Evolutionary conservation across 2,329 filamentous ascomycete genomes (phyloP).

Genomic region (Ophiosphaerella herpotricha): DNA sequence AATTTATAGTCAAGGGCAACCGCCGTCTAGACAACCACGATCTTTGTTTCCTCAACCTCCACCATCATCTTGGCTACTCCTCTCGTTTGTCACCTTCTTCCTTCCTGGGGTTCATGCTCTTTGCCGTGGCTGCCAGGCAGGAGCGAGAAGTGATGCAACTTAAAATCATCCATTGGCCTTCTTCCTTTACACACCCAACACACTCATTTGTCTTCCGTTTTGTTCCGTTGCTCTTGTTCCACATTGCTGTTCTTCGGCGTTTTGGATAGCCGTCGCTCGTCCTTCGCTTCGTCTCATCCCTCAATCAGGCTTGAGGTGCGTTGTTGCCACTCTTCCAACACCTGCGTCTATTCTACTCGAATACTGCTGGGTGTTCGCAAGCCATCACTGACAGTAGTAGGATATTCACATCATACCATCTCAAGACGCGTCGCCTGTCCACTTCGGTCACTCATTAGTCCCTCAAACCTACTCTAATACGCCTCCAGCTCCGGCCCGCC

Average conservation of each 20-base stretch:
- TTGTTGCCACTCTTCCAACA: neutral
- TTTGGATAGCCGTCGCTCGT: slow-evolving; percentile 47
- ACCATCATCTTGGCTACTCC: slow-evolving; percentile 12
- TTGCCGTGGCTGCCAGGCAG: slow-evolving; percentile 16
- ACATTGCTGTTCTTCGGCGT: slow-evolving; percentile 43
- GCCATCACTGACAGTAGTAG: slow-evolving; percentile 15
- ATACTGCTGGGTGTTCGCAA: neutral
- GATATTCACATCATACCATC: slow-evolving; percentile 47
- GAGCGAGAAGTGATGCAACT: slow-evolving; percentile 20
- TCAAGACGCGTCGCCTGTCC: slow-evolving; percentile 30
- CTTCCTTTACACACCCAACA: slow-evolving; percentile 24
- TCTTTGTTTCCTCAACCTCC: slow-evolving; percentile 10
- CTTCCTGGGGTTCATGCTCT: slow-evolving; percentile 14
- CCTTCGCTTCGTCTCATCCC: slow-evolving; percentile 32
- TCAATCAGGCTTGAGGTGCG: slow-evolving; percentile 40
- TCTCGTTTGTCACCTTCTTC: slow-evolving; percentile 10
- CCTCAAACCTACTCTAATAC: slow-evolving; percentile 5
- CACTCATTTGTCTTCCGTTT: slow-evolving; percentile 47
- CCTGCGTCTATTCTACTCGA: neutral
- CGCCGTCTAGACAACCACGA: neutral
- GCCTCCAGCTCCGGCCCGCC: slow-evolving; percentile 11
- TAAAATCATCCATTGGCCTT: slow-evolving; percentile 25
- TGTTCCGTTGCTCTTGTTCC: slow-evolving; percentile 42
- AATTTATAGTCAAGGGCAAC: neutral
- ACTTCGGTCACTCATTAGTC: slow-evolving; percentile 12